phyloP scores from a whole-genome alignment of 306 rosid genomes.

The Erythrophleum fordii region DNA sequence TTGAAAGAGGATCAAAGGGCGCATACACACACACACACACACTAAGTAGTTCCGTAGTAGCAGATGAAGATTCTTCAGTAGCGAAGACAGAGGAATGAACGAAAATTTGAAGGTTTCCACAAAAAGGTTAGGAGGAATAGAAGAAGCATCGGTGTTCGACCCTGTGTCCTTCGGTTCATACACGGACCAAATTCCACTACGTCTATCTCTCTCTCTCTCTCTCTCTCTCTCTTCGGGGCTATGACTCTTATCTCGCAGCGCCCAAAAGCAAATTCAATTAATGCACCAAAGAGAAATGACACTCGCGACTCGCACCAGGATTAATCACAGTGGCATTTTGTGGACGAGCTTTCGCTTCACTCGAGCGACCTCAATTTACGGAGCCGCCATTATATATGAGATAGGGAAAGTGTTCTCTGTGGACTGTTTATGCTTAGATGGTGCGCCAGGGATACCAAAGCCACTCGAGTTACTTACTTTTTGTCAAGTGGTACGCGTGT shows the following conservation, averaged over 20 bases:
- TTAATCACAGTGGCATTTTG: background rate
- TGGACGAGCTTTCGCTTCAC: background rate
- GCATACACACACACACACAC: background rate
- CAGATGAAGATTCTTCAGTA: slow-evolving; percentile 7
- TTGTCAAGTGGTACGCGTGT: background rate
- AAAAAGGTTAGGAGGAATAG: slow-evolving; percentile 10
- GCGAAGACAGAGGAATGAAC: background rate
- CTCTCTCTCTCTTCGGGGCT: background rate
- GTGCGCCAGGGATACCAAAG: background rate
- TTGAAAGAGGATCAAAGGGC: slow-evolving; percentile 15
- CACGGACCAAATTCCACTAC: slow-evolving; percentile 58
- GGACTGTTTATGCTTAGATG: background rate
- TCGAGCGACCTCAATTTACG: background rate
- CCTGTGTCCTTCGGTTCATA: slow-evolving; percentile 65
- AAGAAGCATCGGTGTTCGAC: slow-evolving; percentile 66
- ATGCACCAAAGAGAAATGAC: background rate
- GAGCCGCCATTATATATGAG: background rate
- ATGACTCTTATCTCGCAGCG: background rate
- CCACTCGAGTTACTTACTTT: background rate
- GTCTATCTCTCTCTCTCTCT: slow-evolving; percentile 6
- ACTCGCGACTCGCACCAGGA: background rate
- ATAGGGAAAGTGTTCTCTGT: background rate
- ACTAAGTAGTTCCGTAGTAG: background rate
- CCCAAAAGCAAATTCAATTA: background rate
- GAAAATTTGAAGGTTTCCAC: background rate